Percentiles rank a stretch among this genome's conserved stretches.
phyloP scores from a whole-genome alignment of 2,329 filamentous ascomycete genomes.

The Aureobasidium pullulans region DNA sequence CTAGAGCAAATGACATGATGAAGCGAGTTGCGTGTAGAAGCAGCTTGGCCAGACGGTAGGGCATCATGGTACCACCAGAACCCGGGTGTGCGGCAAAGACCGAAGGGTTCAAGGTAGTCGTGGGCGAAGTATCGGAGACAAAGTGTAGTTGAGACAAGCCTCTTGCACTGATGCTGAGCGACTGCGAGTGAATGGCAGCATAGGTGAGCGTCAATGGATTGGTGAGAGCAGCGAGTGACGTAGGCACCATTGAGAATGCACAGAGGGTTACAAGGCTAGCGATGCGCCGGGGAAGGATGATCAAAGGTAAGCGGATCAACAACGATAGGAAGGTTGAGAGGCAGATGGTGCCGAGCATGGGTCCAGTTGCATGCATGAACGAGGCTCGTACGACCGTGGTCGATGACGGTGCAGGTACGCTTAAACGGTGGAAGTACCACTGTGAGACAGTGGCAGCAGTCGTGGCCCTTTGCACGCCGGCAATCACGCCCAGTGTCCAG shows the following conservation, averaged over 20 bases:
- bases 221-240: constrained; percentile 75
- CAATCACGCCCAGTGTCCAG: constrained; percentile 84
- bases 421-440: constrained; percentile 97
- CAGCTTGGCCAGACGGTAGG: constrained; percentile 85
- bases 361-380: constrained; percentile 71
- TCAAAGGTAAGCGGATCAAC: constrained; percentile 72
- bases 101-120: constrained; percentile 51
- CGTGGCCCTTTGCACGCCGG: constrained; percentile 81
- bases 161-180: constrained; percentile 67
- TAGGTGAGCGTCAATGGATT: constrained; percentile 91
- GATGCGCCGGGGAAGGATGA: constrained; percentile 71
- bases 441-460: constrained; percentile 94
- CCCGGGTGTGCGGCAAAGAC: constrained; percentile 32
- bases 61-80: constrained; percentile 54
- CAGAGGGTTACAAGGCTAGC: constrained; percentile 63
- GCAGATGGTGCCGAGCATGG: constrained; percentile 87
- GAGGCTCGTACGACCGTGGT: constrained; percentile 77
- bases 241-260: constrained; percentile 73
- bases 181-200: constrained; percentile 84
- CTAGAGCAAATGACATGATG: constrained; percentile 82
- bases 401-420: constrained; percentile 67
- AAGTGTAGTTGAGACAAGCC: constrained; percentile 77
- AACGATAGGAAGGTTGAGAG: constrained; percentile 76
- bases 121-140: constrained; percentile 63
- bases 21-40: constrained; percentile 84